Base-by-base conservation (phyloP, 805 yeast species). In the Candida maltosa region DNA sequence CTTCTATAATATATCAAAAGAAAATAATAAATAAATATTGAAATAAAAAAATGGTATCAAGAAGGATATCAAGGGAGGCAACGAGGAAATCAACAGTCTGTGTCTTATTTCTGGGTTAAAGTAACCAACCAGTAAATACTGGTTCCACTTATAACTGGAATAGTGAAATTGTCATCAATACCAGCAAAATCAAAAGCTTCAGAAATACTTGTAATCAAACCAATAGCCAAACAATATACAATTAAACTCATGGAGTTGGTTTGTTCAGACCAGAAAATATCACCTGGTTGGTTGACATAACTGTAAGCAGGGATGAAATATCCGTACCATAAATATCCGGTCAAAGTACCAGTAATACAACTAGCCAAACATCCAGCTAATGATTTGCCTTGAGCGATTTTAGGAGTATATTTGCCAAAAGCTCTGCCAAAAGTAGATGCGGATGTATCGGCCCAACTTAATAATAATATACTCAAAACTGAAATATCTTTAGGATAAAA, bases 371-470 rank as follows among this genome's bases (percentile, higher is more conserved):
- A 82, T 0, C 98, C 98, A 1, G 96, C 96, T 30, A 93, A 65
- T 3, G 95, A 84, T 59, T 93, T 93, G 42, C 78, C 76, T 42
- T 74, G 69, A 5, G 83, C 72, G 15, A 91, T 58, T 51, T 82
- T 79, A 26, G 95, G 94, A 6, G 96, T 87, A 44, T 82, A 71
- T 49, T 83, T 74, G 6, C 97, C 97, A 56, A 65, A 91, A 37
- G 75, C 75, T 46, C 98, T 73, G 26, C 98, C 98, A 52, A 89
- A 62, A 0, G 96, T 87, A 3, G 96, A 87, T 2, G 98, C 98
- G 2, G 97, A 91, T 7, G 97, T 87, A 54, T 93, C 98, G 4
- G 95, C 88, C 97, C 97, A 93, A 52, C 96, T 85, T 43, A 93
- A 73, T 33, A 91, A 66, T 45, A 88, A 69, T 3, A 88, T 78